These are phyloP conservation scores for Kodamaea restingae DNA, from an alignment of 805 yeast genomes.

Conservation along the genomic window DNA sequence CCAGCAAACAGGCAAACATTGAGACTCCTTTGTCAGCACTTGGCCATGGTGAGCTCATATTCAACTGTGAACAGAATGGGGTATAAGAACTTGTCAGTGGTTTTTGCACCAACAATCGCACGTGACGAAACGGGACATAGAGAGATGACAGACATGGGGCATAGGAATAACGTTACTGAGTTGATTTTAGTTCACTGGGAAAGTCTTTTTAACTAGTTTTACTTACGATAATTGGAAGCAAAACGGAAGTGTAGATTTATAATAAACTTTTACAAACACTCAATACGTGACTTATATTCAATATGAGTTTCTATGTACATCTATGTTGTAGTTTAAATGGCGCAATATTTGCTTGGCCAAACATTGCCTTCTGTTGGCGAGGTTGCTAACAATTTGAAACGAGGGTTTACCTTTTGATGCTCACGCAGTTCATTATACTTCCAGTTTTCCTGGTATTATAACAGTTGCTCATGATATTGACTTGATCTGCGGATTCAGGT, in stretches of 20 bases:
- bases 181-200: constrained; percentile 53
- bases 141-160: constrained; percentile 81
- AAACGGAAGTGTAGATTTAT: neutral
- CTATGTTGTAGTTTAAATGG: no score
- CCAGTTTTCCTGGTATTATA: no score
- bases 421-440: no score
- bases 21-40: constrained; percentile 56
- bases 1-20: constrained; percentile 61
- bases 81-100: constrained; percentile 76
- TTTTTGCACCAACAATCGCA: constrained; percentile 90
- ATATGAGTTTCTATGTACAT: no score
- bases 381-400: no score
- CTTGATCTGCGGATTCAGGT: constrained; percentile 64
- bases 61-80: constrained; percentile 73
- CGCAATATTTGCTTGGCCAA: no score
- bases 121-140: constrained; percentile 74
- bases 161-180: constrained; percentile 74
- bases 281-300: no score
- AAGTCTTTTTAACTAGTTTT: constrained; percentile 25
- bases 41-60: constrained; percentile 53
- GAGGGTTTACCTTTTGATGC: no score
- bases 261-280: no score
- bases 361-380: no score
- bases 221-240: neutral
- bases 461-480: constrained; percentile 55